A percentile compares a stretch with the other conserved stretches of the same genome.
Evolutionary conservation across 768 basidiomycete genomes (phyloP).

Genomic region (Termitomyces titanicus): DNA sequence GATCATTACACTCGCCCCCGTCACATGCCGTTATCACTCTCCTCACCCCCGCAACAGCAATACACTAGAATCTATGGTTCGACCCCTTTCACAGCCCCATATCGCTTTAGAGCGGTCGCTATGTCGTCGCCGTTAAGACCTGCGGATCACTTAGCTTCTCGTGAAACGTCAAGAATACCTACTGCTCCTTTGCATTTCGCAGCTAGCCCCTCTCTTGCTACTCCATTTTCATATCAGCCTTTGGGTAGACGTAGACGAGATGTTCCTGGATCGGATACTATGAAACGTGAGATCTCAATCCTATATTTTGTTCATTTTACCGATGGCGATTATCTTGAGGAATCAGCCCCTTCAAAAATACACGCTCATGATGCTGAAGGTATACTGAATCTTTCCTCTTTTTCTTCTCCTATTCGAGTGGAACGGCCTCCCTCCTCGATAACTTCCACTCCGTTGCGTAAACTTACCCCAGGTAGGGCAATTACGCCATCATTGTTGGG

Average conservation of each 20-base stretch:
- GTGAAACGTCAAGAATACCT: neutral
- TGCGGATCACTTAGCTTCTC: neutral
- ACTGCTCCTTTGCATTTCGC: neutral
- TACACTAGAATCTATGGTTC: neutral
- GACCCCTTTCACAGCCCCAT: neutral
- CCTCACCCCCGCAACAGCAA: neutral
- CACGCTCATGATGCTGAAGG: neutral
- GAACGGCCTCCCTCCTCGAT: neutral
- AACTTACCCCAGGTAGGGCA: neutral
- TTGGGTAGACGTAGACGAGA: neutral
- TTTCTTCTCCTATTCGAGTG: neutral
- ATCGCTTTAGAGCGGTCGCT: neutral
- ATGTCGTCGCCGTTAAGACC: constrained; percentile 3
- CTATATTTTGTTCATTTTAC: neutral
- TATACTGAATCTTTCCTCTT: no score
- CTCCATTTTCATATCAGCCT: neutral
- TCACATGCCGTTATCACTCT: neutral
- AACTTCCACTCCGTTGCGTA: neutral
- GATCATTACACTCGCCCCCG: neutral
- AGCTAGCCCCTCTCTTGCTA: neutral
- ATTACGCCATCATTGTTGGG: neutral
- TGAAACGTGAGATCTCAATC: neutral
- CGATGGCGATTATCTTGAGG: neutral
- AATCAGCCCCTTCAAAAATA: neutral
- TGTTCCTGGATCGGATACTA: no score